Percentiles rank a stretch among this genome's conserved stretches.
Conservation (phyloP, 306 rosid species). For the Rosa persica region DNA sequence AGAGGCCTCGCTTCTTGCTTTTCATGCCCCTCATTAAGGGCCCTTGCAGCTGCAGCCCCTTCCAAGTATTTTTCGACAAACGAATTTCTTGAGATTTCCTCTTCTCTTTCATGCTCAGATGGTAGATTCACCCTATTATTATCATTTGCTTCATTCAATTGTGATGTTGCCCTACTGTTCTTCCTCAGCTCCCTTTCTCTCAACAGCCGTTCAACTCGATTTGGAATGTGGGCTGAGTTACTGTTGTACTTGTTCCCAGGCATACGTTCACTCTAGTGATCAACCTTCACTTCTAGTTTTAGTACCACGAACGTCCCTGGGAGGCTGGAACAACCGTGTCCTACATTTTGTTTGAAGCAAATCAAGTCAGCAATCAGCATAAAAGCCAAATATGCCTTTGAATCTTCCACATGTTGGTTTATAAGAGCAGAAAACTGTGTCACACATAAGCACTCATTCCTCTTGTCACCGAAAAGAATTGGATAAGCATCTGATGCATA, state of each 20-base stretch:
- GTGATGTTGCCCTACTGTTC: constrained; percentile 40
- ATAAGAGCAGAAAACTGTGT: not conserved
- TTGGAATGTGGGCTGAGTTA: constrained; percentile 35
- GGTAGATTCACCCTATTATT: constrained; percentile 33
- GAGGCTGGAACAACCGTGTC: constrained; percentile 27
- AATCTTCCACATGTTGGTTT: constrained; percentile 16
- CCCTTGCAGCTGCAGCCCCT: constrained; percentile 42
- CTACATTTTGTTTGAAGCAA: constrained; percentile 46
- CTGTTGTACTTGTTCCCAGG: constrained; percentile 66
- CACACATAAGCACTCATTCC: not conserved
- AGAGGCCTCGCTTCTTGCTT: constrained; percentile 40
- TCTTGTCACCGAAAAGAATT: constrained; percentile 4
- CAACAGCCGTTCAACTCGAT: constrained; percentile 67
- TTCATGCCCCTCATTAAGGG: constrained; percentile 40
- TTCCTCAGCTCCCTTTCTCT: constrained; percentile 62
- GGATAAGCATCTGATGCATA: constrained; percentile 12
- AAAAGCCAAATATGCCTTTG: constrained; percentile 19
- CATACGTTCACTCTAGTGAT: constrained; percentile 65
- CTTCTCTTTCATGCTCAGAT: constrained; percentile 64
- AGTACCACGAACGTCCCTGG: constrained; percentile 29
- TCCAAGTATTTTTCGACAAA: constrained; percentile 39
- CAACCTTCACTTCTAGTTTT: constrained; percentile 39
- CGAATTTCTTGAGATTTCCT: constrained; percentile 41
- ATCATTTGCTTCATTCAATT: constrained; percentile 51
- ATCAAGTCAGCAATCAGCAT: constrained; percentile 12